phyloP scores from a whole-genome alignment of 2,329 filamentous ascomycete genomes.

The Claviceps humidiphila region DNA sequence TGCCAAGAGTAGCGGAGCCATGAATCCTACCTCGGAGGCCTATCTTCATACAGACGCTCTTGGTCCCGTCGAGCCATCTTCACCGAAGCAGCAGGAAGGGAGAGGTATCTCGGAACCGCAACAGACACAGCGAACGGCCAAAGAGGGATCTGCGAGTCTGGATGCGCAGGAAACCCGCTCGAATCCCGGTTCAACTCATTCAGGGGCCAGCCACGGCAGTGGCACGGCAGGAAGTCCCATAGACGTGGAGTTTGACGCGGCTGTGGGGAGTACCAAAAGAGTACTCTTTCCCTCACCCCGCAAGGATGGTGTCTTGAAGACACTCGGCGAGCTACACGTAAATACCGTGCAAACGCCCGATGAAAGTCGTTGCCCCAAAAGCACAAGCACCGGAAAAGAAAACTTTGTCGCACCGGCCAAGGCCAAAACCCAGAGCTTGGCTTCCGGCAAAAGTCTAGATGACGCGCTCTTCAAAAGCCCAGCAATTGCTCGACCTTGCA shows the following conservation, averaged over 20 bases:
- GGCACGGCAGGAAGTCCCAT: constrained; percentile 47
- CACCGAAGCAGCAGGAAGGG: constrained; percentile 15
- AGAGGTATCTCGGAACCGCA: constrained; percentile 9
- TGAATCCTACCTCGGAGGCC: constrained; percentile 39
- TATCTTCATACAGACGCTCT: constrained; percentile 40
- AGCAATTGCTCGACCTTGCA: constrained; percentile 32
- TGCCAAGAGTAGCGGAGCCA: constrained; percentile 32
- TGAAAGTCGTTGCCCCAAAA: constrained; percentile 17
- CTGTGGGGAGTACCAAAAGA: constrained; percentile 46
- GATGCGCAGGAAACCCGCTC: constrained; percentile 12
- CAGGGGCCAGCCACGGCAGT: constrained; percentile 38
- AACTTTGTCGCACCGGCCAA: constrained; percentile 21
- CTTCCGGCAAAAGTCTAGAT: constrained; percentile 40
- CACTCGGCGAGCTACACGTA: constrained; percentile 42
- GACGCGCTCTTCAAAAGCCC: constrained; percentile 55
- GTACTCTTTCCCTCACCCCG: constrained; percentile 67
- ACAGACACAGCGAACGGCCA: not conserved
- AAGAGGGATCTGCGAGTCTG: constrained; percentile 1
- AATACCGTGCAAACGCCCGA: constrained; percentile 36
- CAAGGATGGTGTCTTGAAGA: constrained; percentile 48
- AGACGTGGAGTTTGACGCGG: constrained; percentile 33
- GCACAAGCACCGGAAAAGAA: constrained; percentile 27
- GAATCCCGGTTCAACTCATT: constrained; percentile 34
- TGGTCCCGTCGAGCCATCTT: constrained; percentile 30
- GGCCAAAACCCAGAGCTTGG: constrained; percentile 10